Base-by-base conservation (phyloP, 2,329 filamentous ascomycete genomes). In the Acrodontium crateriforme region DNA sequence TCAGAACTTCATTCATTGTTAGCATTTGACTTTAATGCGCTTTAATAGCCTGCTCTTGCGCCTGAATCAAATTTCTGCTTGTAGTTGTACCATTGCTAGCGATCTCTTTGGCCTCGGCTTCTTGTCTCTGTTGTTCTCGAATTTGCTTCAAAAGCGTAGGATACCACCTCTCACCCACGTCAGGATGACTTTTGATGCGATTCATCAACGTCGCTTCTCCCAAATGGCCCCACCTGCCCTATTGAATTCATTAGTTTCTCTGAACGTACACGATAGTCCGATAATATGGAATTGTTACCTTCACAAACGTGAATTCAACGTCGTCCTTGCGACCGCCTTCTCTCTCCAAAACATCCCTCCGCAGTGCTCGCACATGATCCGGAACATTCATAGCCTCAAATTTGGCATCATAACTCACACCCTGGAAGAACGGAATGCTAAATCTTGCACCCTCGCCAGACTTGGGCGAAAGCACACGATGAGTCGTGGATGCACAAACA, bases 401-500 rank as follows among this genome's bases (percentile, higher is more conserved):
- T 11, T 70, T 69, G 3, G 80, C 74, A 50, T 84, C 79, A 32
- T 81, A 74, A 44, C 74, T 73, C 34, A 91, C 79, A 13, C 83
- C 83, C 52, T 89, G 83, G 59, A 91, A 91, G 57, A 92, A 91
- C 0, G 83, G 83, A 25, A 91, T 77, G 6, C 73, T 80, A 59
- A 74, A 87, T 30, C 83, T 64, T 17, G 82, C 64, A 3, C 81
- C 83, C 7, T 68, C 59, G 9, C 79, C 81, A 6, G 71, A 69
- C 1, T 59, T 47, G 0, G 82, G 82, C 16, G 71, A 78, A n/a
- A 89, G 62, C 18, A 91, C 83, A 7, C 82, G 68, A 54, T 91
- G 83, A 21, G 82, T 89, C 3, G 83, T 91, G 37, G 72, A 59
- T 39, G 77, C 73, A 51, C 82, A 89, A 3, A 89, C 82, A 17